A percentile compares a stretch with the other conserved stretches of the same genome.
These are phyloP conservation scores for Onygena corvina DNA, from an alignment of 2,329 filamentous ascomycete species.

Conservation along the genomic window DNA sequence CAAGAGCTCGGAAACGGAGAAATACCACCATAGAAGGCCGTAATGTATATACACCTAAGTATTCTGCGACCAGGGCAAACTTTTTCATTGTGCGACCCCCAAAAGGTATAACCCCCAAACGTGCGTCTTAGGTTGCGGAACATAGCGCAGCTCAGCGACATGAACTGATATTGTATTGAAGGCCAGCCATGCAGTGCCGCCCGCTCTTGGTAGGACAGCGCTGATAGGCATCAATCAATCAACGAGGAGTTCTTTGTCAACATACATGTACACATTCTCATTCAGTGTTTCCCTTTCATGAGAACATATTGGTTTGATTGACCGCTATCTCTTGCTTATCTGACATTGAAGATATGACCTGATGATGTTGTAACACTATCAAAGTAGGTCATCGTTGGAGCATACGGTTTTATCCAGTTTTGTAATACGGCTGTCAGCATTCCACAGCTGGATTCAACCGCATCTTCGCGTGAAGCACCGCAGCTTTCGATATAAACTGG, in stretches of 20 bases:
- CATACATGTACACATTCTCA: background rate
- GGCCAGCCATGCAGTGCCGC: background rate
- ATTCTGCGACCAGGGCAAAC: background rate
- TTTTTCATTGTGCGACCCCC: constrained; percentile 1
- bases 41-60: background rate
- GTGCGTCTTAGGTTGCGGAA: background rate
- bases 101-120: too few species aligned
- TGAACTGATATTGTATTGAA: too few species aligned
- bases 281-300: too few species aligned
- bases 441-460: constrained; percentile 28
- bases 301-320: background rate
- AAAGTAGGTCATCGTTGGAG: constrained; percentile 29
- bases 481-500: constrained; percentile 36
- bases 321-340: background rate
- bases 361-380: constrained; percentile 29
- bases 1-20: background rate
- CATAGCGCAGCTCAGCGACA: background rate
- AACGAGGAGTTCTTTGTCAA: background rate
- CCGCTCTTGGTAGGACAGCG: background rate
- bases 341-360: constrained; percentile 21
- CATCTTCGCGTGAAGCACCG: constrained; percentile 25
- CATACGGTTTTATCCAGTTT: constrained; percentile 30
- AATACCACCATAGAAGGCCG: background rate
- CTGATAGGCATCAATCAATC: background rate
- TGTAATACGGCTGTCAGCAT: constrained; percentile 27